Base-by-base conservation (phyloP, 1,139 yeast genomes). In the Debaryomyces psychrophilus region DNA sequence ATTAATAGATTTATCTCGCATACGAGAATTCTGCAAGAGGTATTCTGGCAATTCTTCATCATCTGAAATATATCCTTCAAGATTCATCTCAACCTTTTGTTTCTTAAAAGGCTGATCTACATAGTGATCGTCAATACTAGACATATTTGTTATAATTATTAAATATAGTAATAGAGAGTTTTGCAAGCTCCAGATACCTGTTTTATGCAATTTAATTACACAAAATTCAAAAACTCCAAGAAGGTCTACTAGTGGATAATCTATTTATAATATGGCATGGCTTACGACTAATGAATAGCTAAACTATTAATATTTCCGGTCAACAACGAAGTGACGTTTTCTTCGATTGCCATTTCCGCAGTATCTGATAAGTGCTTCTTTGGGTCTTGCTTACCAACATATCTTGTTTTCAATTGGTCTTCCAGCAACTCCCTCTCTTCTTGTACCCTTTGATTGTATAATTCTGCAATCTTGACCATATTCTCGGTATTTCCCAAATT, bases 361-460 rank as follows among this genome's bases (percentile, higher is more conserved):
- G 95, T 87, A 55, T 90, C 97, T 42, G 87, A 81, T 61, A 95
- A 77, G 72, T 95, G 99, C 72, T 93, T 93, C 82, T 95, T 95
- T 42, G 99, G 99, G 67, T 95, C 99, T 68, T 93, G 97, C 65
- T 90, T 92, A 57, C 99, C 99, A 27, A 95, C 98, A 61, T 92
- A 95, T 64, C 99, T 83, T 8, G 97, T 93, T 68, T 90, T 90
- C 59, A 92, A 80, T 65, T 89, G 95, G 36, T 90, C 97, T 59
- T 89, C 95, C 47, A 84, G 74, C 57, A 93, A 75, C 56, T 90
- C 96, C 62, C 87, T 86, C 65, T 95, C 99, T 68, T 95, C 99
- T 58, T 85, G 87, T 42, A 95, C 95, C 63, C 98, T 81, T 62
- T 85, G 86, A 42, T 93, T 90, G 66, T 95, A 95, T 59, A 85